Evolutionary conservation across 352 stramenopile species (phyloP).

Genomic region (Pythium aristosporum): DNA sequence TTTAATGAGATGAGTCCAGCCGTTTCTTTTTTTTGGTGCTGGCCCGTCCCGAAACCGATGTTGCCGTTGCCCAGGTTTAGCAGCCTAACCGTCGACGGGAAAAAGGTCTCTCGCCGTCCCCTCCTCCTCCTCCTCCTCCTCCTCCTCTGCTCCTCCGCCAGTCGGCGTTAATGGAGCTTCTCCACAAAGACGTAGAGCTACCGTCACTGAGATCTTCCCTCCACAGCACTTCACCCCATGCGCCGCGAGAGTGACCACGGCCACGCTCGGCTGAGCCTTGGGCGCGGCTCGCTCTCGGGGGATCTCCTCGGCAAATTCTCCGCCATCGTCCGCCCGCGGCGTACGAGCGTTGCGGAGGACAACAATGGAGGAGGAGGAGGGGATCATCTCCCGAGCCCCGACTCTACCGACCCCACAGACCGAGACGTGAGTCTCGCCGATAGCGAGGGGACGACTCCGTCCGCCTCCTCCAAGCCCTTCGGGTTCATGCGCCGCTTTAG

Average conservation of each 20-base stretch:
- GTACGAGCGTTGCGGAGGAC: slow-evolving; percentile 33
- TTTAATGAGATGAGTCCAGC: slow-evolving; percentile 12
- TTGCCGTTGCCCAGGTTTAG: slow-evolving; percentile 4
- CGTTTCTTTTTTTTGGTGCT: slow-evolving; percentile 21
- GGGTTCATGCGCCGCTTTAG: slow-evolving; percentile 27
- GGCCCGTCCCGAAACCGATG: slow-evolving; percentile 2
- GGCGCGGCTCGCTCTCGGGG: slow-evolving; percentile 39
- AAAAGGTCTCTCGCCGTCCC: not conserved
- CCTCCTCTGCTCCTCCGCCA: not conserved
- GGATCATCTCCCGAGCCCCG: not conserved
- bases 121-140: slow-evolving; percentile 1
- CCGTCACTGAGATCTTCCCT: not conserved
- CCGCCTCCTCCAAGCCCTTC: slow-evolving; percentile 3
- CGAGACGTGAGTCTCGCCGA: not conserved
- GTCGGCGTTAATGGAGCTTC: not conserved
- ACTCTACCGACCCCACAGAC: not conserved
- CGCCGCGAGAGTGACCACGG: slow-evolving; percentile 29
- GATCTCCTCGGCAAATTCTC: slow-evolving; percentile 51
- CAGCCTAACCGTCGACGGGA: slow-evolving; percentile 8
- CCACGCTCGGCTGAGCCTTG: slow-evolving; percentile 9
- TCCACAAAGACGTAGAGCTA: not conserved
- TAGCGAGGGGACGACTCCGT: slow-evolving; percentile 3
- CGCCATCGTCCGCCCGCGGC: slow-evolving; percentile 40
- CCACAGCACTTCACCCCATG: not conserved
- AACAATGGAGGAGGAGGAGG: slow-evolving; percentile 5